Evolutionary conservation across 306 rosid species (phyloP).

Genomic region (Fragaria vesca): DNA sequence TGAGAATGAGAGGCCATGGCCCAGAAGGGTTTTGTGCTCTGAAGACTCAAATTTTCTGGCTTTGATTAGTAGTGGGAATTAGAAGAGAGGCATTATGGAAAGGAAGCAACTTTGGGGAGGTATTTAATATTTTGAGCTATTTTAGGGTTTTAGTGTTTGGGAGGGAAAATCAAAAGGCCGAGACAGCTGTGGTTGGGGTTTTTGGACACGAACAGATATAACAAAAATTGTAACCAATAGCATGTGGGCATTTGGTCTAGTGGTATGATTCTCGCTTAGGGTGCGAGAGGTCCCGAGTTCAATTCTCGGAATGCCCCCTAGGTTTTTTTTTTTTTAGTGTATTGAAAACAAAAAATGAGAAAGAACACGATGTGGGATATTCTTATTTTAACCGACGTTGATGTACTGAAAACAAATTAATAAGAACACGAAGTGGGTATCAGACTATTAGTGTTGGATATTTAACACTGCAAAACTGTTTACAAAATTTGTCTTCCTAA

Average conservation of each 20-base stretch:
- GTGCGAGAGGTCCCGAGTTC: slow-evolving; percentile 71
- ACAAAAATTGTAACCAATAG: fast-evolving
- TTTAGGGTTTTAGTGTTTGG: slow-evolving; percentile 8
- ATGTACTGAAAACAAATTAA: too few relatives aligned
- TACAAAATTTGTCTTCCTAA: too few relatives aligned
- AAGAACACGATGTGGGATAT: too few relatives aligned
- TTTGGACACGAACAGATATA: fast-evolving
- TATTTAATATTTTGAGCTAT: background rate
- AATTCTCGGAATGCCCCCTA: slow-evolving; percentile 58
- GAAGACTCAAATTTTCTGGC: background rate
- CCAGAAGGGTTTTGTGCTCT: background rate
- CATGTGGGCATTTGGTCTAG: slow-evolving; percentile 48
- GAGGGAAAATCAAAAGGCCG: slow-evolving; percentile 14
- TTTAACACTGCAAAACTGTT: too few relatives aligned
- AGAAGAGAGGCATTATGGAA: background rate
- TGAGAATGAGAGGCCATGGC: slow-evolving; percentile 36
- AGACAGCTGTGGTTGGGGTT: background rate
- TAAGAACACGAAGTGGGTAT: too few relatives aligned
- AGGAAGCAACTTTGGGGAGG: background rate
- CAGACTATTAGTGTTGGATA: too few relatives aligned
- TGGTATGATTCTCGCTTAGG: slow-evolving; percentile 69
- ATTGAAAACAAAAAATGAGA: too few relatives aligned
- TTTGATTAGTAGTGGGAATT: background rate
- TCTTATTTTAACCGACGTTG: too few relatives aligned
- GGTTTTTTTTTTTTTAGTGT: too few relatives aligned